Evolutionary conservation across 345 rosid genomes (phyloP).

Genomic region (Murraya paniculata): DNA sequence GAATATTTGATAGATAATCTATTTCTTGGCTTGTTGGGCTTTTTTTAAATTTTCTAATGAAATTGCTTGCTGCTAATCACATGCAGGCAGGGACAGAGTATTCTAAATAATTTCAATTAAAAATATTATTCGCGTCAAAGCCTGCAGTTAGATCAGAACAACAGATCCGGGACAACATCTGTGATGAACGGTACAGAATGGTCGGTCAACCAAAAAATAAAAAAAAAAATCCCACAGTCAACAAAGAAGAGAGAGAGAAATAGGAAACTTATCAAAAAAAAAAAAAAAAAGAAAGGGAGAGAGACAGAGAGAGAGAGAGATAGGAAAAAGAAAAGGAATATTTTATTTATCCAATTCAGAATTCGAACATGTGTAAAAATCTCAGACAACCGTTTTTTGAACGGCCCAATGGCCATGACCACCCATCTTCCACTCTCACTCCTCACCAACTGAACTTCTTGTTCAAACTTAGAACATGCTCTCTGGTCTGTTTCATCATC

Average conservation of each 20-base stretch:
- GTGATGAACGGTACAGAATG: neutral
- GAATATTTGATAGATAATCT: neutral
- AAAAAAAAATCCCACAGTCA: neutral
- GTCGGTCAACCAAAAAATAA: neutral
- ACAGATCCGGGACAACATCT: neutral
- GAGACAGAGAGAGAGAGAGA: too few species aligned
- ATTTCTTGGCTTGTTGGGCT: too few species aligned
- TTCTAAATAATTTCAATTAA: too few species aligned
- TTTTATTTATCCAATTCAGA: neutral
- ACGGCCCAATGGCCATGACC: slow-evolving; percentile 1
- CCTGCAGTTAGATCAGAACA: neutral
- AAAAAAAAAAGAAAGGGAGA: too few species aligned
- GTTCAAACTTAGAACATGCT: too few species aligned
- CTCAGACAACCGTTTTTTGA: slow-evolving; percentile 27
- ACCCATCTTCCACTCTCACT: neutral
- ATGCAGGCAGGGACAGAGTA: too few species aligned
- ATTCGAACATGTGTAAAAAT: slow-evolving; percentile 28
- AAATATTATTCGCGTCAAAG: neutral
- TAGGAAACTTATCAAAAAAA: too few species aligned
- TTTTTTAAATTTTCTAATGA: too few species aligned
- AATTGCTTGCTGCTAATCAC: too few species aligned
- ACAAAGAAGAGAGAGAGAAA: too few species aligned
- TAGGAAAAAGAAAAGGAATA: neutral
- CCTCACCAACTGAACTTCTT: neutral
- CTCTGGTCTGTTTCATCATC: slow-evolving; percentile 16